Evolutionary conservation across 139 green algal genomes (phyloP), one percentile per base, ranked within the genome.

Genomic region (Asterochloris sp.): DNA sequence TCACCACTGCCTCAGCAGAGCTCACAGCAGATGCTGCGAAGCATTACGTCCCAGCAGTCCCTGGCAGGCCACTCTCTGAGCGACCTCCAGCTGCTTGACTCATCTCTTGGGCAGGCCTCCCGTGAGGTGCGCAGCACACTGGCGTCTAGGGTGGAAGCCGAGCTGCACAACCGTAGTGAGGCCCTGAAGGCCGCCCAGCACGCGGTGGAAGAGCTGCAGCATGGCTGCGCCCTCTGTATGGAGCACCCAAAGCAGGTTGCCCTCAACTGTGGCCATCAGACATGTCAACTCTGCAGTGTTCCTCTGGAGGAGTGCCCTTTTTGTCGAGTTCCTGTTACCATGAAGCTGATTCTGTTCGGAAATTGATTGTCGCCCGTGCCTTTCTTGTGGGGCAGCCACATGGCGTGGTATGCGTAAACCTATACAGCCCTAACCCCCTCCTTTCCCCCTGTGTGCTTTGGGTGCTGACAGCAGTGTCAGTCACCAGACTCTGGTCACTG

Each of bases 211-310:
- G 68, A 86, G 38, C 38, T 54, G 27, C 14, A 62, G 12, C 26
- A 79, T 15, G 54, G 19, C 13, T 86, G 82, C 61, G 66, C 82
- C 10, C 74, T 86, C 67, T 86, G 82, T 68, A 83, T 86, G 82
- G 82, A 86, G 24, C 69, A 54, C 61, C 76, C 78, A 23, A 62
- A 79, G 61, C 26, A 68, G 23, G 38, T 86, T 38, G 76, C 74
- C 16, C 54, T 86, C 12, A 73, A 75, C 60, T 86, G 82, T 64
- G 82, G 82, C 15, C 82, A 86, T 74, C 82, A 86, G 63, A 28
- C 73, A 24, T 85, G 82, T 78, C 2, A 16, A 19, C 14, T 47
- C 12, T 85, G 82, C 67, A 73, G 62, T 62, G 21, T 17, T 6
- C 16, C 62, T 12, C 29, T 75, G 63, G n/a, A 21, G 10, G 27